Percentiles rank a stretch among this genome's conserved stretches.
These are phyloP conservation scores for Rhizopus arrhizus DNA, from an alignment of 371 early-diverging fungal genomes.

Conservation along the genomic window DNA sequence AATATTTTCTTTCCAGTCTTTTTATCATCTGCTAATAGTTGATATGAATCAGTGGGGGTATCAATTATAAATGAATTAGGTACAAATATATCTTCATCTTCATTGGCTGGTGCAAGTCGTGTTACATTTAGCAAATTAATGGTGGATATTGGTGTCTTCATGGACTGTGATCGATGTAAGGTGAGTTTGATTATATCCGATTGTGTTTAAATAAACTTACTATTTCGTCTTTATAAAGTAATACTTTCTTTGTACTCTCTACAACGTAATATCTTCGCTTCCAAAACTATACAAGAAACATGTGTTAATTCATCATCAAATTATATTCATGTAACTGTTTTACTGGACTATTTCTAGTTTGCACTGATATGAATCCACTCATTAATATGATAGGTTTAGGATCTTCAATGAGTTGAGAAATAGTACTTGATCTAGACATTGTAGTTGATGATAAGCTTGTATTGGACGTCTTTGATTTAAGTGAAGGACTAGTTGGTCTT, in stretches of 20 bases:
- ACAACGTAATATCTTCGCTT: constrained; percentile 55
- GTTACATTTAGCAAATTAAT: constrained; percentile 42
- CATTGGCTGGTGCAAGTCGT: constrained; percentile 35
- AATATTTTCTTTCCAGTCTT: constrained; percentile 37
- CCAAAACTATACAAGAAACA: constrained; percentile 33
- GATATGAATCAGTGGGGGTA: constrained; percentile 36
- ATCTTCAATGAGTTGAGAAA: too few relatives aligned
- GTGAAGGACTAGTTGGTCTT: background rate
- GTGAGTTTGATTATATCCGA: background rate
- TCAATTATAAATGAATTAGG: constrained; percentile 45
- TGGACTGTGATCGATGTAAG: background rate
- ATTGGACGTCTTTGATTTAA: background rate
- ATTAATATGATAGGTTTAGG: constrained; percentile 8
- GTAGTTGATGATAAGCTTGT: too few relatives aligned
- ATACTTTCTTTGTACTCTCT: constrained; percentile 32
- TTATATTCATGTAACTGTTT: constrained; percentile 2
- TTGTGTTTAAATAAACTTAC: constrained; percentile 12
- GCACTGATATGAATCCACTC: constrained; percentile 37
- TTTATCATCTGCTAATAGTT: constrained; percentile 44
- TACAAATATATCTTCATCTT: constrained; percentile 45
- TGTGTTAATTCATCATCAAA: background rate
- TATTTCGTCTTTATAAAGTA: constrained; percentile 50
- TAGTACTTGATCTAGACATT: background rate
- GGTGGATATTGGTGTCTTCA: constrained; percentile 44
- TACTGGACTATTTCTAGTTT: constrained; percentile 31